A percentile compares a stretch with the other conserved stretches of the same genome.
phyloP scores from a whole-genome alignment of 139 green algal species.

The Bryopsis sp. region DNA sequence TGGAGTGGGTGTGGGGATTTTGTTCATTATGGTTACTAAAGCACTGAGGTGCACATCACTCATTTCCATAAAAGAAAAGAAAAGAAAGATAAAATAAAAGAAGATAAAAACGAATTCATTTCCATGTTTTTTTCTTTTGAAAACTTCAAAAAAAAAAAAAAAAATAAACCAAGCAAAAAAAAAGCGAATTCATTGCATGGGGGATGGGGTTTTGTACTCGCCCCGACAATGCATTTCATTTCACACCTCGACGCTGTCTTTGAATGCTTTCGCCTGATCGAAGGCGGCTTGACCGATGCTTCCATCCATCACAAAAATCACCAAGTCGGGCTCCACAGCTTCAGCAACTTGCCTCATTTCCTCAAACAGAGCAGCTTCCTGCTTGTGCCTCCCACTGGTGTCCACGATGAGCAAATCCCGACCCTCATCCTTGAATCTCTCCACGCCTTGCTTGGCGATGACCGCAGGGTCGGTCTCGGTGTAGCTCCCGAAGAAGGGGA shows the following conservation, averaged over 20 bases:
- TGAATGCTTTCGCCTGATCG: conserved; percentile 97
- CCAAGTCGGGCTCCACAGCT: conserved; percentile 67
- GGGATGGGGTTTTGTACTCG: too few relatives aligned
- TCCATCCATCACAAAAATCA: conserved; percentile 99
- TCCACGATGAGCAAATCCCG: conserved; percentile 98
- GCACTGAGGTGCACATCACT: too few relatives aligned
- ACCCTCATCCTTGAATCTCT: conserved; percentile 69
- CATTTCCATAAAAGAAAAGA: too few relatives aligned
- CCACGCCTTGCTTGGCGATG: conserved; percentile 86
- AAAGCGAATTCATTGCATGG: too few relatives aligned
- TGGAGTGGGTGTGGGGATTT: too few relatives aligned
- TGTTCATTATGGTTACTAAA: too few relatives aligned
- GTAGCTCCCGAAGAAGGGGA: conserved; percentile 89
- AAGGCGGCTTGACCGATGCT: conserved; percentile 92
- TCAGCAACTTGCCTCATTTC: conserved; percentile 83
- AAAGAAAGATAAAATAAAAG: too few relatives aligned
- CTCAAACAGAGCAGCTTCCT: conserved; percentile 96
- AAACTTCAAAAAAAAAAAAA: too few relatives aligned
- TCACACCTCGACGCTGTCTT: conserved; percentile 77
- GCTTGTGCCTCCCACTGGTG: conserved; percentile 92
- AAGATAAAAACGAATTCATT: too few relatives aligned
- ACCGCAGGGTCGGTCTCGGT: conserved; percentile 90
- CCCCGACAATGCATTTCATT: too few relatives aligned
- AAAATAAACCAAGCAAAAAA: too few relatives aligned
- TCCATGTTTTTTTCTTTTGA: too few relatives aligned